Percentiles rank a stretch among this genome's conserved stretches.
phyloP scores from a whole-genome alignment of 2,329 filamentous ascomycete species.

The Xylogone sp. region DNA sequence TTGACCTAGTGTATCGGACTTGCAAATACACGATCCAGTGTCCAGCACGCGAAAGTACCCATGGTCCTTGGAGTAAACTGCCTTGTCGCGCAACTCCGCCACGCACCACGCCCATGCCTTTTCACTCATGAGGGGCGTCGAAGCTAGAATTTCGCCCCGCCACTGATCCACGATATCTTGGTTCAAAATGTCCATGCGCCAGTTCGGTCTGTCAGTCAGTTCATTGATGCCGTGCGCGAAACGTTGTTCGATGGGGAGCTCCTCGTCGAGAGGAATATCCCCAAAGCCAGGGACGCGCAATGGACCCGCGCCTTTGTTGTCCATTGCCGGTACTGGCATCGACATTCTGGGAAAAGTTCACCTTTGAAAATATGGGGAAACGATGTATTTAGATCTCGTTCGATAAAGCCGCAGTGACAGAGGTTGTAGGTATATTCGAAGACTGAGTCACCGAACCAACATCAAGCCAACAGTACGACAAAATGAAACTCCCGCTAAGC shows the following conservation, averaged over 20 bases:
- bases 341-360: no score
- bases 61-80: background rate
- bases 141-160: conserved; percentile 10
- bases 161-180: conserved; percentile 15
- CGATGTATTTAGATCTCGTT: no score
- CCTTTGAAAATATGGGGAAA: no score
- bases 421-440: no score
- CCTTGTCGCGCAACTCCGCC: conserved; percentile 9
- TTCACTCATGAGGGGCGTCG: conserved; percentile 2
- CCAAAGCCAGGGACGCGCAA: conserved; percentile 4
- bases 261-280: conserved; percentile 1
- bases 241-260: background rate
- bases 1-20: conserved; percentile 45
- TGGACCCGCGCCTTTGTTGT: conserved; percentile 1
- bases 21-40: conserved; percentile 34
- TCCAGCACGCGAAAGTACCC: conserved; percentile 4
- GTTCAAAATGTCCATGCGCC: conserved; percentile 12
- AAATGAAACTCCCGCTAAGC: no score
- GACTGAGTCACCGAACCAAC: no score
- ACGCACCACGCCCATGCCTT: conserved; percentile 10
- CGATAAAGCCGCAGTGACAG: no score
- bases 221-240: conserved; percentile 13
- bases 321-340: no score
- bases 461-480: no score
- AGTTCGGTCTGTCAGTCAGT: conserved; percentile 16